Base-by-base conservation (phyloP, 176 grass and related monocot species). In the Oryza longistaminata region DNA sequence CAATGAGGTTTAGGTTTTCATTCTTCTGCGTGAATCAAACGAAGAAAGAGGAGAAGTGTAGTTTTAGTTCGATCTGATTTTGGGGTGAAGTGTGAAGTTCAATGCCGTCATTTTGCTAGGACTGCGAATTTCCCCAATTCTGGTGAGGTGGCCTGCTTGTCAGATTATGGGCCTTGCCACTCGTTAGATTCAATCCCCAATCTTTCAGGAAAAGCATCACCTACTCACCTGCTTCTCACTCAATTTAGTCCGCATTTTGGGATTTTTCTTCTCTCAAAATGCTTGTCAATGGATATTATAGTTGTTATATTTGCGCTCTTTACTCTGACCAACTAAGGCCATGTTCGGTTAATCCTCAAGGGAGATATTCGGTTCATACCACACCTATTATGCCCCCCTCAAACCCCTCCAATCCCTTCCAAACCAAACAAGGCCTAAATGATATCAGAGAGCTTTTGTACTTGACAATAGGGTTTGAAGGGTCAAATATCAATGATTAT, bases 81-180 rank as follows among this genome's bases (percentile, higher is more conserved):
- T 14, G 25, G 43, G 13, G 19, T 88, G 34, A 31, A 55, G 81
- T 37, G 68, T 67, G 22, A 64, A 66, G 46, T 84, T 52, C 27
- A 84, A 73, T 68, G 21, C 14, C 62, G 26, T 75, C 60, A 9
- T 21, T 83, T 21, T 83, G 2, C 3, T 21, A 19, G 29, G 81
- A 17, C 16, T 45, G 72, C 1, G 25, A 64, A 65, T 44, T 74
- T 74, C 2, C 17, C 52, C 16, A 62, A 14, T 2, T 46, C 29
- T 48, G 7, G 14, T 17, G 26, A 27, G 80, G n/a, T 39, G 6
- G 9, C 37, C 19, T 64, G 9, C n/a, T n/a, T 22, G 8, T 0
- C n/a, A 11, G 58, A 52, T 52, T 21, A 81, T 55, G 48, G 78
- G 45, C 33, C 3, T 62, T 62, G 52, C 33, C 22, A 65, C 14